phyloP scores from a whole-genome alignment of 2,329 filamentous ascomycete species.

The Hymenoscyphus fructigenus region DNA sequence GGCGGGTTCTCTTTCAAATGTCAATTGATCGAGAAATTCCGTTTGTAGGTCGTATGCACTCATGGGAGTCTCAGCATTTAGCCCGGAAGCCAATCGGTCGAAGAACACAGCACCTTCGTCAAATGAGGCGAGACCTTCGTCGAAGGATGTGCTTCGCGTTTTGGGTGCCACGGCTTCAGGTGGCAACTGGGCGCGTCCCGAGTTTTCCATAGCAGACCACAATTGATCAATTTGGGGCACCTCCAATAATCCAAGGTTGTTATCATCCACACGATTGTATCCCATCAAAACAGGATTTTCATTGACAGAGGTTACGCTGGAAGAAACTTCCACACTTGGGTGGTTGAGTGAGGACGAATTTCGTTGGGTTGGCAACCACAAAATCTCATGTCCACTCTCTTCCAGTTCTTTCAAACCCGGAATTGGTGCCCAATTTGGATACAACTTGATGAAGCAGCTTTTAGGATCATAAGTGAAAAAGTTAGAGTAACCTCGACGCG shows the following conservation, averaged over 20 bases:
- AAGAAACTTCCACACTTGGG: background rate
- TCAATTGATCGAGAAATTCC: background rate
- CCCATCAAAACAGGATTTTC: background rate
- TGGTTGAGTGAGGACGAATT: background rate
- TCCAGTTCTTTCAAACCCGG: constrained; percentile 19
- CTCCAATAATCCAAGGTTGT: background rate
- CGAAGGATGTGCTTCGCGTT: background rate
- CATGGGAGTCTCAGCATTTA: background rate
- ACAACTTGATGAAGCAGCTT: constrained; percentile 13
- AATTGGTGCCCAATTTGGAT: constrained; percentile 13
- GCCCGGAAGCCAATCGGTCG: background rate
- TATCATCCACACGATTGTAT: background rate
- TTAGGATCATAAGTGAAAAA: constrained; percentile 22
- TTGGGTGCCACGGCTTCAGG: background rate
- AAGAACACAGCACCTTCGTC: background rate
- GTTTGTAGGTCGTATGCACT: background rate
- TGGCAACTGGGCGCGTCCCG: background rate
- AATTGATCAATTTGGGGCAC: background rate
- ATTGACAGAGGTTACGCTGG: background rate
- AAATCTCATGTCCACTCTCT: constrained; percentile 13
- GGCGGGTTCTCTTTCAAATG: background rate
- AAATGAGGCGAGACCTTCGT: background rate
- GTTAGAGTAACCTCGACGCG: constrained; percentile 23
- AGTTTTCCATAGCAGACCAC: background rate
- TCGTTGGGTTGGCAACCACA: constrained; percentile 16